Base-by-base conservation (phyloP, 2,329 filamentous ascomycete species). In the Colletotrichum plurivorum region DNA sequence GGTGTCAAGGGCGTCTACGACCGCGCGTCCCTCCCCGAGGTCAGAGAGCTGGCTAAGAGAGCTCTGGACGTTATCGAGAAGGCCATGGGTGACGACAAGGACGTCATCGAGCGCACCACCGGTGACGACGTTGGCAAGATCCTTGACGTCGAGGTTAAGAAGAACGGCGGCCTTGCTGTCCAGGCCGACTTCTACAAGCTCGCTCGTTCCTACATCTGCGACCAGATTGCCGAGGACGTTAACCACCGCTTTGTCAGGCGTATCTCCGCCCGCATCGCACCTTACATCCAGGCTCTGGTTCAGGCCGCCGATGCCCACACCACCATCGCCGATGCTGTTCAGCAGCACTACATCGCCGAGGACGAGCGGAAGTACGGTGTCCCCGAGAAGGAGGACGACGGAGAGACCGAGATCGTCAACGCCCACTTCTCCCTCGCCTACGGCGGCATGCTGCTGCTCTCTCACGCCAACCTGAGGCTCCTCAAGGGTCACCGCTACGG, bases 401-500 rank as follows among this genome's bases (percentile, higher is more conserved):
- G 94, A 69, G 96, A 99, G 83, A 87, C 92, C 22, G 96, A 98
- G 82, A 97, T 99, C 77, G 96, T 99, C 78, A 98, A 99, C 76
- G 95, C 96, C 53, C 93, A 96, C 78, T 99, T 99, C 85, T 99
- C 96, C 20, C 89, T 99, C 25, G 96, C 95, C 55, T 99, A 99
- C 77, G 96, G 96, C 79, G 96, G 96, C 76, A 98, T 98, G 95
- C 89, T 99, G 73, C 85, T 99, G 71, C 88, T 99, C 22, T 98
- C 94, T 5, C 96, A 98, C 84, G 98, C 96, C 73, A 98, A 98
- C 80, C 86, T 99, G 51, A 92, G 94, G 49, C 90, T 99, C 9
- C 88, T 98, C 76, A 98, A 98, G 86, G 96, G 96, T 66, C 96
- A 98, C 82, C 92, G 96, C 68, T 99, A 99, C 79, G 96, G 96